These are phyloP conservation scores for Penicillium glabrum DNA, from an alignment of 2,329 filamentous ascomycete genomes.

Conservation along the genomic window DNA sequence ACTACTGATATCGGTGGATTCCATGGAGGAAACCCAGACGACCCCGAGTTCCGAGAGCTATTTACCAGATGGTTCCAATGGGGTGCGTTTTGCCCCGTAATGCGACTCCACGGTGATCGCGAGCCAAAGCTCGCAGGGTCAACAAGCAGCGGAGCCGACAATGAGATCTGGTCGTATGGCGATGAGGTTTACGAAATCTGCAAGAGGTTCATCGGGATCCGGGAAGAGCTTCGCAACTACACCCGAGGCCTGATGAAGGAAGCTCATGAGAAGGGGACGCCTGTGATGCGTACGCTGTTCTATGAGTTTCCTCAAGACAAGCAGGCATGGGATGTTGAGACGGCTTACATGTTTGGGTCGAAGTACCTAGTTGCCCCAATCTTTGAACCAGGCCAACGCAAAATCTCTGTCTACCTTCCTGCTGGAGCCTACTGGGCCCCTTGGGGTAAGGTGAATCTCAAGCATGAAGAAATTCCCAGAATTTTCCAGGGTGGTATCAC, in stretches of 20 bases:
- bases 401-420: conserved; percentile 55
- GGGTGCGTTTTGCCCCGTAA: conserved; percentile 66
- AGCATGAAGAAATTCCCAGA: neutral
- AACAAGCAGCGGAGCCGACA: conserved; percentile 27
- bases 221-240: conserved; percentile 60
- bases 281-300: conserved; percentile 63
- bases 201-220: conserved; percentile 57
- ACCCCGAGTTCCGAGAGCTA: conserved; percentile 60
- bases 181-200: conserved; percentile 61
- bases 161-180: conserved; percentile 67
- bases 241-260: conserved; percentile 59
- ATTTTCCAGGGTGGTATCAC: conserved; percentile 40
- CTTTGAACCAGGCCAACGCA: conserved; percentile 48
- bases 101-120: conserved; percentile 66
- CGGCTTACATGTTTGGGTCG: conserved; percentile 64
- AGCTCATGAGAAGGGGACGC: conserved; percentile 60
- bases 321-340: conserved; percentile 57
- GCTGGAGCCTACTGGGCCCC: conserved; percentile 46
- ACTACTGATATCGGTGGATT: conserved; percentile 72
- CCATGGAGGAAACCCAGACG: conserved; percentile 61
- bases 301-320: conserved; percentile 62
- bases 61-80: conserved; percentile 70
- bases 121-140: conserved; percentile 52
- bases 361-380: conserved; percentile 62
- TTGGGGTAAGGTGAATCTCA: conserved; percentile 32